Conservation (phyloP, 768 basidiomycete species). For the Trametes punicea region DNA sequence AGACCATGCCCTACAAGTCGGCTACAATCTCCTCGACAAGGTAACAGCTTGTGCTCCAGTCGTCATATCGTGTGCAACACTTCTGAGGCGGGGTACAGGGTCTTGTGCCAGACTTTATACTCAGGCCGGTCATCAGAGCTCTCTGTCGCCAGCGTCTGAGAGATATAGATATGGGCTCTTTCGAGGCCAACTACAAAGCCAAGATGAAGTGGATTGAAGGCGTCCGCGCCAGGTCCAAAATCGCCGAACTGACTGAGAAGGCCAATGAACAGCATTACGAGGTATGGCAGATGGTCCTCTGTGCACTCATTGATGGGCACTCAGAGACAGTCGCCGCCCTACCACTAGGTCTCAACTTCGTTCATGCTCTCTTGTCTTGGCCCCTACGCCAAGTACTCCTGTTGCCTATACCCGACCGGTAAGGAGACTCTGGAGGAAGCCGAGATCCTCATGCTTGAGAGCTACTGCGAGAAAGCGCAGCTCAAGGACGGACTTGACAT, state of each 20-base stretch:
- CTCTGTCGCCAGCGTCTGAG: constrained; percentile 52
- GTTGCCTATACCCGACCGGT: constrained; percentile 61
- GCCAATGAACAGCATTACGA: constrained; percentile 80
- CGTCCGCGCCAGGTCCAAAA: constrained; percentile 45
- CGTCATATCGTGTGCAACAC: neutral
- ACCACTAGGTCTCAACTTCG: constrained; percentile 54
- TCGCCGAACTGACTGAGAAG: constrained; percentile 61
- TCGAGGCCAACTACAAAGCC: constrained; percentile 57
- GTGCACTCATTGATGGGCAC: too few species aligned
- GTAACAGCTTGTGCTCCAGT: constrained; percentile 11
- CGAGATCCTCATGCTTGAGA: constrained; percentile 62
- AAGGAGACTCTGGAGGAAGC: constrained; percentile 59
- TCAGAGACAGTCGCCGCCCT: too few species aligned
- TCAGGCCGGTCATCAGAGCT: constrained; percentile 44
- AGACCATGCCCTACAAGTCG: constrained; percentile 33
- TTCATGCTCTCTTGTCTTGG: constrained; percentile 69
- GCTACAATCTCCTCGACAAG: constrained; percentile 36
- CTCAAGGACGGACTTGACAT: constrained; percentile 59
- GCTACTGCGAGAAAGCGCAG: constrained; percentile 62
- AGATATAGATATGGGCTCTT: constrained; percentile 57
- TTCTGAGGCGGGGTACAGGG: constrained; percentile 34
- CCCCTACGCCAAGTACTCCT: constrained; percentile 63
- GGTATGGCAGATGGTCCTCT: constrained; percentile 34
- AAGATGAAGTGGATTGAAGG: constrained; percentile 67
- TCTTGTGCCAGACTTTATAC: constrained; percentile 56